Conservation (phyloP, 2,329 filamentous ascomycete genomes). For the Verticillium longisporum region DNA sequence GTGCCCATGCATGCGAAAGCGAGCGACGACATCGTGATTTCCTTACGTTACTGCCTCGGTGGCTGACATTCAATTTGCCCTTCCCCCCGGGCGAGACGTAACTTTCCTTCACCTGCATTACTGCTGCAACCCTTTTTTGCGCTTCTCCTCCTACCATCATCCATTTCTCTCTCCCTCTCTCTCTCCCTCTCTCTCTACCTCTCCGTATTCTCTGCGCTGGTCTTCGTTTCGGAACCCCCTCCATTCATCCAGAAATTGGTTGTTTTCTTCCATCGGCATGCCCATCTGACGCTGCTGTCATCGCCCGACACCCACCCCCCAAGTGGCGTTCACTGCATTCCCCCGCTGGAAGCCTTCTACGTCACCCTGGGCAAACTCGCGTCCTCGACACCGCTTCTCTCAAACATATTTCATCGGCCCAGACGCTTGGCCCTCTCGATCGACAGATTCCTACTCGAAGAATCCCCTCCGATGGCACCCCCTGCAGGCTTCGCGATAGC, state of each 20-base stretch:
- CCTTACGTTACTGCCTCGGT: not conserved
- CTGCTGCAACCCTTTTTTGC: too few species aligned
- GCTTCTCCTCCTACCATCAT: not conserved
- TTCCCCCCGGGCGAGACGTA: not conserved
- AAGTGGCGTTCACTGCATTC: not conserved
- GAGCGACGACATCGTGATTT: not conserved
- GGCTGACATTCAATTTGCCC: not conserved
- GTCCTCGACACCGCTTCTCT: constrained; percentile 1
- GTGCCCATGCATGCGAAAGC: not conserved
- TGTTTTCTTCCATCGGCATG: not conserved
- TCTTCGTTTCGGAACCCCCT: not conserved
- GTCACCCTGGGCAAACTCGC: not conserved
- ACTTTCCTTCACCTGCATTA: too few species aligned
- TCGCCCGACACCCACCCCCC: not conserved
- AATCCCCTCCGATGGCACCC: not conserved
- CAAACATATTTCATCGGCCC: not conserved
- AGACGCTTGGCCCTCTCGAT: not conserved
- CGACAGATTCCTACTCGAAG: not conserved
- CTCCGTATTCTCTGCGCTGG: constrained; percentile 3
- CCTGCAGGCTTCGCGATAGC: constrained; percentile 1
- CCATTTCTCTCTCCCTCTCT: too few species aligned
- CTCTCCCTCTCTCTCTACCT: not conserved
- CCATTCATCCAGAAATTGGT: not conserved
- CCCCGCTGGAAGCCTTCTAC: not conserved
- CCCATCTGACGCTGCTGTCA: not conserved